phyloP scores from a whole-genome alignment of 495 filamentous ascomycete genomes.

The Talaromyces thailandensis region DNA sequence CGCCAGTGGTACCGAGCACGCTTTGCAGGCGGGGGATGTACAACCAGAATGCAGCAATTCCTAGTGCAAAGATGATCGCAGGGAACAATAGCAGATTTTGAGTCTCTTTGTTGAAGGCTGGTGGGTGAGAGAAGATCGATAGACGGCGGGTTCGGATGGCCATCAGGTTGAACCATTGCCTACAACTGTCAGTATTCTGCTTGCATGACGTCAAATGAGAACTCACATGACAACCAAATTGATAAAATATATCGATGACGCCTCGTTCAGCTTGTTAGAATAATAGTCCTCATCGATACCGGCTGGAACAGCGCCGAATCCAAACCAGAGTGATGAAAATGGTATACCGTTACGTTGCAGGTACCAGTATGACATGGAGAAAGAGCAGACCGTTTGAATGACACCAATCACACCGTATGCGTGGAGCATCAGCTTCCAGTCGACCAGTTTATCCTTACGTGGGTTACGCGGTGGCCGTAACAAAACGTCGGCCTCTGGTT shows the following conservation, averaged over 20 bases:
- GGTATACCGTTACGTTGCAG: conserved; percentile 37
- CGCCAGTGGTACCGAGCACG: conserved; percentile 37
- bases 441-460: conserved; percentile 50
- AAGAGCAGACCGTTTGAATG: conserved; percentile 38
- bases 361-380: conserved; percentile 45
- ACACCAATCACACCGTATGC: conserved; percentile 42
- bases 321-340: conserved; percentile 31
- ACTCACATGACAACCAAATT: conserved; percentile 60
- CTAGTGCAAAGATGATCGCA: conserved; percentile 30
- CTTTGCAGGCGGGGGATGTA: conserved; percentile 39
- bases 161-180: conserved; percentile 44
- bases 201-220: background rate
- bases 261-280: conserved; percentile 33
- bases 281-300: conserved; percentile 39
- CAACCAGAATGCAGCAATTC: conserved; percentile 44
- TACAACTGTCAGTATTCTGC: conserved; percentile 18
- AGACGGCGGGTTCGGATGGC: conserved; percentile 40
- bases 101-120: conserved; percentile 30
- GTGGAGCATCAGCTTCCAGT: conserved; percentile 40
- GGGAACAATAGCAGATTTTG: conserved; percentile 42
- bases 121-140: conserved; percentile 42
- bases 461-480: conserved; percentile 52
- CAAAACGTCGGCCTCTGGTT: conserved; percentile 61
- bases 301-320: conserved; percentile 35
- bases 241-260: conserved; percentile 62